Conservation (phyloP, 169 alveolate species). For the Babesia microti region DNA sequence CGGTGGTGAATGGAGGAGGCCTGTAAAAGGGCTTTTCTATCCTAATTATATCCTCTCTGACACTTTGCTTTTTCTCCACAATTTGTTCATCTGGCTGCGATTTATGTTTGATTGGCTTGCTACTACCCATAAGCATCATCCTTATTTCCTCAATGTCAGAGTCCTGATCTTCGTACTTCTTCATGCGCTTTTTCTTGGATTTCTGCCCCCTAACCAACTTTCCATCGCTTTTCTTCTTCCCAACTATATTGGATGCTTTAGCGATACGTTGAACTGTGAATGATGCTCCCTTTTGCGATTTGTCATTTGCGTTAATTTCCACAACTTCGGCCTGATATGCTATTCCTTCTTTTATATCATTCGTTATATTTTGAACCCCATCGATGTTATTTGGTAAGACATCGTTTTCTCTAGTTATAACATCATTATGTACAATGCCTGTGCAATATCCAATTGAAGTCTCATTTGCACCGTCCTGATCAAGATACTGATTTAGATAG, state of each 20-base stretch:
- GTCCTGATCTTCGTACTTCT: slow-evolving; percentile 42
- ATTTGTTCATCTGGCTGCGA: slow-evolving; percentile 2
- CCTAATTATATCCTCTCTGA: not conserved
- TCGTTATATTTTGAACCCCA: not conserved
- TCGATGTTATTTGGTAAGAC: not conserved
- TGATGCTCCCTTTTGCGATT: not conserved
- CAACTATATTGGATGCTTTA: not conserved
- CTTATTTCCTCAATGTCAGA: slow-evolving; percentile 42
- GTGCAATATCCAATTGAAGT: no score
- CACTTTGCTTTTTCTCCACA: not conserved
- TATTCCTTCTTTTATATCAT: slow-evolving; percentile 1
- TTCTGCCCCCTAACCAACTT: not conserved
- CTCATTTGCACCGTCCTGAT: no score
- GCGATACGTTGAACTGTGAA: not conserved
- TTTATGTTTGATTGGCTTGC: not conserved
- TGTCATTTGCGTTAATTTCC: not conserved
- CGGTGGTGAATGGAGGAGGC: no score
- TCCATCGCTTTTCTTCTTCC: not conserved
- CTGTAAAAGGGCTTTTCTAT: no score
- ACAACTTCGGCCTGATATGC: not conserved
- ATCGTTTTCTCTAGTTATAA: slow-evolving; percentile 3
- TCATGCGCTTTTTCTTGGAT: slow-evolving; percentile 8
- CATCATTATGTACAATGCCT: no score
- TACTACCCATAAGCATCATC: slow-evolving; percentile 29
- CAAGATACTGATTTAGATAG: no score